Evolutionary conservation across 495 filamentous ascomycete genomes (phyloP), one percentile per base, ranked within the genome.

Genomic region (Tuber indicum): DNA sequence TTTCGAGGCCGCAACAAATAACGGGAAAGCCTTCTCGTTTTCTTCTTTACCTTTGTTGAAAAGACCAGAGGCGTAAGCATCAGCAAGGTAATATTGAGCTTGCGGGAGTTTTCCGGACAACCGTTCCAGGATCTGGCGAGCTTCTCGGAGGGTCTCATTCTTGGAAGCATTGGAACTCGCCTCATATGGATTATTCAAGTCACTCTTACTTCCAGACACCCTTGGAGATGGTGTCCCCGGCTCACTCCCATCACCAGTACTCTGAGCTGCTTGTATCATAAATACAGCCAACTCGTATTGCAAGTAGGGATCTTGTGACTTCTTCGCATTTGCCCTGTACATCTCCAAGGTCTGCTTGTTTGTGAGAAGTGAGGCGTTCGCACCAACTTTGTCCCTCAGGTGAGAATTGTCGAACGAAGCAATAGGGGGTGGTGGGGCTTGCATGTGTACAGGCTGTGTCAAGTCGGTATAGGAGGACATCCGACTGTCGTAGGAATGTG

Each of bases 201-300:
- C 84, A 21, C 41, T 74, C 72, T 78, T 85, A 85, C 77, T 82
- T 84, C 80, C 82, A 82, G 81, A 82, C 83, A 84, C 78, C 81
- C 70, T 85, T 84, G 70, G 87, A 80, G 75, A 83, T 79, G 77
- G 88, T 75, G 73, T 87, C 83, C 84, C 83, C 23, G 86, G 84
- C 2, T 88, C 86, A 47, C 77, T 74, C 75, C 97, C 91, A 32
- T 3, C 52, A 32, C 58, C 4, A 66, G 26, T n/a, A 32, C 58
- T 3, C 78, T 92, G 91, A 73, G 94, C 94, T 32, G 92, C 89
- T 70, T 93, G 91, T 75, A 98, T 90, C 87, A 99, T 91, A 85
- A 95, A 97, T 70, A 98, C 87, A 6, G 96, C 96, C 81, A 99
- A 97, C 42, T 96, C 94, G 85, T 98, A 98, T 83, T 97, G 93